These are phyloP conservation scores for Coprinellus micaceus DNA, from an alignment of 768 basidiomycete species.

Conservation along the genomic window DNA sequence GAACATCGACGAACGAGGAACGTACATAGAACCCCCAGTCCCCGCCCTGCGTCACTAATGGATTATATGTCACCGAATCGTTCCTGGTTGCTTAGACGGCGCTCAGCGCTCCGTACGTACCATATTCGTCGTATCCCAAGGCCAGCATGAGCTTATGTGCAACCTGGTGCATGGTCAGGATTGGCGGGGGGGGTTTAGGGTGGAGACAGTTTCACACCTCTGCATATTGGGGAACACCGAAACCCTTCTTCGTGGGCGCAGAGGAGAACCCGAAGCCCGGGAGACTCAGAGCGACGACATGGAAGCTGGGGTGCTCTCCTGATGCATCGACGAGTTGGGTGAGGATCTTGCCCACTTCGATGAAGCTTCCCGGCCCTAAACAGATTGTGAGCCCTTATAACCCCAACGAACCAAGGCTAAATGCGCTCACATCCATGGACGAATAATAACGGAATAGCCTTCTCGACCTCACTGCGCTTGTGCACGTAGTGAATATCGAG, in stretches of 20 bases:
- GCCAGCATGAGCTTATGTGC: slow-evolving; percentile 32
- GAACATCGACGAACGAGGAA: background rate
- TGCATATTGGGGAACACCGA: slow-evolving; percentile 13
- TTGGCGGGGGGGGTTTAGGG: no score
- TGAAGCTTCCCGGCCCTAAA: slow-evolving; percentile 52
- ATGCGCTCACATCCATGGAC: slow-evolving; percentile 49
- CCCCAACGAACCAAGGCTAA: background rate
- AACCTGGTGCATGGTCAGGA: background rate
- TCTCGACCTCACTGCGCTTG: slow-evolving; percentile 38
- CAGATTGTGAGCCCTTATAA: background rate
- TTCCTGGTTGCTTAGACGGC: background rate
- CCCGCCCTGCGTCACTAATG: slow-evolving; percentile 27
- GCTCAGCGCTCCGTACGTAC: slow-evolving; percentile 18
- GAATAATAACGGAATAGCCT: slow-evolving; percentile 44
- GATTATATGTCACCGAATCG: no score
- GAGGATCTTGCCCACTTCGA: slow-evolving; percentile 48
- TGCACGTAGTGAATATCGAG: slow-evolving; percentile 57
- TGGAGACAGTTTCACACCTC: slow-evolving; percentile 26
- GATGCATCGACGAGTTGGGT: slow-evolving; percentile 41
- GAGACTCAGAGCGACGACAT: slow-evolving; percentile 52
- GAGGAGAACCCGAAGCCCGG: slow-evolving; percentile 59
- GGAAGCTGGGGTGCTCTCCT: slow-evolving; percentile 48
- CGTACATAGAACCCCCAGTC: slow-evolving; percentile 21
- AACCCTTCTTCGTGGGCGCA: slow-evolving; percentile 47
- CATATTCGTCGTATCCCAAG: slow-evolving; percentile 46